Evolutionary conservation across 176 grass and related monocot species (phyloP).

Genomic region (Carex littledalei): DNA sequence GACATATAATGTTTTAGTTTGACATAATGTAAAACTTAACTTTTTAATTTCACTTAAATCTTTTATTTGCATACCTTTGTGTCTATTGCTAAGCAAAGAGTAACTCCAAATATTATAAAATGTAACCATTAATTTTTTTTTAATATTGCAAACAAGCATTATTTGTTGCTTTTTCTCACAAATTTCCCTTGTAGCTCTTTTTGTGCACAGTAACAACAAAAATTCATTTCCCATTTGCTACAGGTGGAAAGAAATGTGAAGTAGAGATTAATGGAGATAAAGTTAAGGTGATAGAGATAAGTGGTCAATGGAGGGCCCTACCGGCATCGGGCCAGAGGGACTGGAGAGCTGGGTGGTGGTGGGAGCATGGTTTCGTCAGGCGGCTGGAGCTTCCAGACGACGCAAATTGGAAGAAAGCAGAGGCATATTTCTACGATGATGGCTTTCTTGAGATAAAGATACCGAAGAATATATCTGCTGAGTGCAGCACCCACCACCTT

Average conservation of each 20-base stretch:
- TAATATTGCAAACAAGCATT: neutral
- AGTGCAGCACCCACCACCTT: conserved; percentile 24
- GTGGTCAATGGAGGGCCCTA: conserved; percentile 56
- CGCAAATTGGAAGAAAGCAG: conserved; percentile 54
- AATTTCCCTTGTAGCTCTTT: neutral
- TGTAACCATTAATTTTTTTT: neutral
- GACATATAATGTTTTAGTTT: neutral
- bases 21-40: neutral
- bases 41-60: neutral
- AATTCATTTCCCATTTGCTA: neutral
- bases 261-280: conserved; percentile 64
- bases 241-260: conserved; percentile 66
- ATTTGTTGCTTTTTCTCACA: neutral
- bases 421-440: conserved; percentile 62
- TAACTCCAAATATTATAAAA: neutral
- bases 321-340: conserved; percentile 37
- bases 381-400: conserved; percentile 78
- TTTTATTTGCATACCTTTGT: neutral
- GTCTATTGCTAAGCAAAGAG: neutral
- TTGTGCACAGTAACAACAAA: neutral
- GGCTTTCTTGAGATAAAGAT: conserved; percentile 69
- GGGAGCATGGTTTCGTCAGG: conserved; percentile 87
- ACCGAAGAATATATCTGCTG: conserved; percentile 38
- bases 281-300: conserved; percentile 67
- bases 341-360: conserved; percentile 72